Base-by-base conservation (phyloP, 768 basidiomycete species). In the Nevesoporus exiguus region DNA sequence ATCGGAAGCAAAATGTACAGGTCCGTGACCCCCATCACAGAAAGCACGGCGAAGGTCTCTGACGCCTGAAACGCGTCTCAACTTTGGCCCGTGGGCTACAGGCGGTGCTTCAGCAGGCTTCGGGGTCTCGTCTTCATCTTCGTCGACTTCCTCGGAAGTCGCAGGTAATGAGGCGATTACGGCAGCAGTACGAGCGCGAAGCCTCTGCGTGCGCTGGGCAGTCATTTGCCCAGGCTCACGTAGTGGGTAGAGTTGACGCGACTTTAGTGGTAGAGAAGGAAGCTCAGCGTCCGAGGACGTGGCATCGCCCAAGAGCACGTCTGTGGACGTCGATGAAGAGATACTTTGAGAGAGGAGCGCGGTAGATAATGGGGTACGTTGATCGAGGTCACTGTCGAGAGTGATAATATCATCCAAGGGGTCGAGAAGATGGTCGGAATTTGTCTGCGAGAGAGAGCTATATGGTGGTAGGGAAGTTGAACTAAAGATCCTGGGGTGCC, bases 91-190 rank as follows among this genome's bases (percentile, higher is more conserved):
- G 17, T 21, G 59, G 44, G 46, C 19, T 30, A 34, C 45, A 1
- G 50, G 36, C 24, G 37, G 21, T 37, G 25, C 31, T 29, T 31
- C 13, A 43, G 37, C n/a, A 14, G 22, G 25, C 21, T 47, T 6
- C 24, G 5, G 19, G 36, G 40, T 52, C 10, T 56, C 44, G 36
- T 56, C 14, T 25, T 59, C 31, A 19, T 58, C 53, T 15, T 29
- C 15, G 36, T 60, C 54, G 6, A 34, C 40, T 24, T 62, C 57
- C 15, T 67, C 65, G 2, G 45, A 60, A 19, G 68, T 69, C 14
- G 66, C 68, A 22, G 68, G 68, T 43, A 69, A 53, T 24, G 68
- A 61, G 52, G 39, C 49, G 53, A 71, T 49, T 29, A 69, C 47
- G 49, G 55, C 56, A 36, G 66, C 65, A 7, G 55, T 71, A 47